These are phyloP conservation scores for Pezicula neosporulosa DNA, from an alignment of 2,329 filamentous ascomycete species.

Conservation along the genomic window DNA sequence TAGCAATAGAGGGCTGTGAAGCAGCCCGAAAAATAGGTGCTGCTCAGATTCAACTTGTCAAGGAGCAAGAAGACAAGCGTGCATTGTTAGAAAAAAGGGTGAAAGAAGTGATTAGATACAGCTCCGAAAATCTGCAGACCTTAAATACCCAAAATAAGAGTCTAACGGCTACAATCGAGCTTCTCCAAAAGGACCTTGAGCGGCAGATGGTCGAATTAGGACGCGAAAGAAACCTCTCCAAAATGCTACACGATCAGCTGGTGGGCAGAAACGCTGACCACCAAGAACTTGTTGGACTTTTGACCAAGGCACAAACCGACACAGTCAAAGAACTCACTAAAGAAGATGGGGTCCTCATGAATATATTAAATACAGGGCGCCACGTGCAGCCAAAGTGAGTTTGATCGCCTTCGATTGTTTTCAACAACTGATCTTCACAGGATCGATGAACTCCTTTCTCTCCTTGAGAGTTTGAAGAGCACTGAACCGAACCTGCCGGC, in stretches of 20 bases:
- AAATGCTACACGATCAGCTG: conserved; percentile 17
- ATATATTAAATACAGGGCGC: conserved; percentile 11
- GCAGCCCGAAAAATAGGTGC: too few relatives aligned
- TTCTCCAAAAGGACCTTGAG: conserved; percentile 11
- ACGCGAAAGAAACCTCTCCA: conserved; percentile 9
- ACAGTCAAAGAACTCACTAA: conserved; percentile 13
- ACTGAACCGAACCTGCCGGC: conserved; percentile 9
- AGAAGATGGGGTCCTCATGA: conserved; percentile 16
- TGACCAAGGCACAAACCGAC: conserved; percentile 14
- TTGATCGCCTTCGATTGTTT: conserved; percentile 10
- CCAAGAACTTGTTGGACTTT: conserved; percentile 15
- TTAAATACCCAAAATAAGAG: too few relatives aligned
- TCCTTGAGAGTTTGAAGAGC: conserved; percentile 10
- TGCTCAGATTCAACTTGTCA: too few relatives aligned
- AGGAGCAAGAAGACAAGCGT: background rate
- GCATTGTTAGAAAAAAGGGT: background rate
- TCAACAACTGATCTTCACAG: conserved; percentile 11
- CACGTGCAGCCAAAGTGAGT: conserved; percentile 26
- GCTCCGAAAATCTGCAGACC: background rate
- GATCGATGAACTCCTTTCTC: conserved; percentile 14
- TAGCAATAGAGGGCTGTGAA: too few relatives aligned
- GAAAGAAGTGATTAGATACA: background rate
- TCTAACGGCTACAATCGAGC: conserved; percentile 1
- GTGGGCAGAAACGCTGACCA: conserved; percentile 8
- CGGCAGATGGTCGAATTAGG: conserved; percentile 10